phyloP scores from a whole-genome alignment of 352 stramenopile species.

The Globisporangium radiosum region DNA sequence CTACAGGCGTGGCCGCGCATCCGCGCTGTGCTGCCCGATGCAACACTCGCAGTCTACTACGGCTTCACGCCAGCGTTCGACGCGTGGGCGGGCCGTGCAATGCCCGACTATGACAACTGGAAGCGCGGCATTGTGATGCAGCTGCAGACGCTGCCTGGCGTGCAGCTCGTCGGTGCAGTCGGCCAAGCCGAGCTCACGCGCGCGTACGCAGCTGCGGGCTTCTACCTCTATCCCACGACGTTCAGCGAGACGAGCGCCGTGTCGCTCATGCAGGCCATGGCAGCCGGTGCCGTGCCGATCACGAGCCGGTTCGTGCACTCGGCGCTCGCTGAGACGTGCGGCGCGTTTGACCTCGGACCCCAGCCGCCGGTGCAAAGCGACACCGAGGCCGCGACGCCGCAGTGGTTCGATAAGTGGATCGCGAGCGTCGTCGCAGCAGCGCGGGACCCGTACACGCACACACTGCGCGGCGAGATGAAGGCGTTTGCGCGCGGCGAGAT shows the following conservation, averaged over 20 bases:
- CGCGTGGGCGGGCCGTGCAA: slow-evolving; percentile 35
- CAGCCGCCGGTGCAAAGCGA: background rate
- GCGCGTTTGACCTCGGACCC: slow-evolving; percentile 72
- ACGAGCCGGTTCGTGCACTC: slow-evolving; percentile 70
- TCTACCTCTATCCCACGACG: slow-evolving; percentile 88
- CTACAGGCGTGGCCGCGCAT: slow-evolving; percentile 74
- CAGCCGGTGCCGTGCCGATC: slow-evolving; percentile 84
- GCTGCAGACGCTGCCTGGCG: slow-evolving; percentile 23
- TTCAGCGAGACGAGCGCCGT: slow-evolving; percentile 90
- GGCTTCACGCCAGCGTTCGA: slow-evolving; percentile 81
- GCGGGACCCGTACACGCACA: slow-evolving; percentile 17
- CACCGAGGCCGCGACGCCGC: background rate
- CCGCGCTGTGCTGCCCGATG: slow-evolving; percentile 34
- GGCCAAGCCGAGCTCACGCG: slow-evolving; percentile 60
- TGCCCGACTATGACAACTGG: slow-evolving; percentile 61
- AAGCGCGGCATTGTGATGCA: slow-evolving; percentile 34
- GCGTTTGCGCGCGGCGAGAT: slow-evolving; percentile 45
- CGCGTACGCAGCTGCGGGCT: slow-evolving; percentile 70
- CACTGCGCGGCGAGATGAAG: slow-evolving; percentile 48
- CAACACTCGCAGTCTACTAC: slow-evolving; percentile 82
- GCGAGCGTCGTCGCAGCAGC: slow-evolving; percentile 38
- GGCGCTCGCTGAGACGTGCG: slow-evolving; percentile 56
- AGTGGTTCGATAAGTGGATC: slow-evolving; percentile 50
- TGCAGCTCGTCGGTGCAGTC: slow-evolving; percentile 78
- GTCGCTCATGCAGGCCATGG: slow-evolving; percentile 91